Evolutionary conservation across 2,329 filamentous ascomycete genomes (phyloP).

Genomic region (Botryosphaeria dothidea): DNA sequence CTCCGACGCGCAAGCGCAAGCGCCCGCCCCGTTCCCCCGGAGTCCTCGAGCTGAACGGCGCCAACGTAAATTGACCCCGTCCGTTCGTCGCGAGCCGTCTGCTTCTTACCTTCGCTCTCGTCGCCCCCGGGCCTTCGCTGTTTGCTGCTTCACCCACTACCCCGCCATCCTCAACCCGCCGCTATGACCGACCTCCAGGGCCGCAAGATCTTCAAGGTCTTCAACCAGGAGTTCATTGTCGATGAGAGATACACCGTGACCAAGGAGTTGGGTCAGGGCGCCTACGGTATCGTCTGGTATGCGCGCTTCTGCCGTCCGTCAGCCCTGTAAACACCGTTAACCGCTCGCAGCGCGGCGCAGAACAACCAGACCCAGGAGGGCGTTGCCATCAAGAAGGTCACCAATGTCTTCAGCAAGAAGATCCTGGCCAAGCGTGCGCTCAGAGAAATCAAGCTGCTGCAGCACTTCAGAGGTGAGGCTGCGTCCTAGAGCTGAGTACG

Average conservation of each 20-base stretch:
- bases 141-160: neutral
- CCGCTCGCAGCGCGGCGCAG: slow-evolving; percentile 72
- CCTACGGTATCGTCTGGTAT: slow-evolving; percentile 98
- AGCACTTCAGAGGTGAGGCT: slow-evolving; percentile 75
- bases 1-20: slow-evolving; percentile 13
- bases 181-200: slow-evolving; percentile 63
- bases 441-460: slow-evolving; percentile 96
- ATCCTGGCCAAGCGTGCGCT: slow-evolving; percentile 97
- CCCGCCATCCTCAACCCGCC: slow-evolving; percentile 12
- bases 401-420: slow-evolving; percentile 99
- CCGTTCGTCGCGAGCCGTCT: neutral
- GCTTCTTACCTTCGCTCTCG: neutral
- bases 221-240: slow-evolving; percentile 99
- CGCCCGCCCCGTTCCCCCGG: neutral
- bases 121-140: neutral
- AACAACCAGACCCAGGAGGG: slow-evolving; percentile 90
- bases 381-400: slow-evolving; percentile 99
- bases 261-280: slow-evolving; percentile 96
- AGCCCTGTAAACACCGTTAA: slow-evolving; percentile 24
- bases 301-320: slow-evolving; percentile 31
- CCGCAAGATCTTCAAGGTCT: slow-evolving; percentile 97
- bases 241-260: slow-evolving; percentile 98
- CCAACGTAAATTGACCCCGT: neutral
- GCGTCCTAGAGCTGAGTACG: slow-evolving; percentile 19
- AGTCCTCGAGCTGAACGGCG: neutral